Conservation (phyloP, 176 grass and related monocot species). For the Cenchrus fungigraminus region DNA sequence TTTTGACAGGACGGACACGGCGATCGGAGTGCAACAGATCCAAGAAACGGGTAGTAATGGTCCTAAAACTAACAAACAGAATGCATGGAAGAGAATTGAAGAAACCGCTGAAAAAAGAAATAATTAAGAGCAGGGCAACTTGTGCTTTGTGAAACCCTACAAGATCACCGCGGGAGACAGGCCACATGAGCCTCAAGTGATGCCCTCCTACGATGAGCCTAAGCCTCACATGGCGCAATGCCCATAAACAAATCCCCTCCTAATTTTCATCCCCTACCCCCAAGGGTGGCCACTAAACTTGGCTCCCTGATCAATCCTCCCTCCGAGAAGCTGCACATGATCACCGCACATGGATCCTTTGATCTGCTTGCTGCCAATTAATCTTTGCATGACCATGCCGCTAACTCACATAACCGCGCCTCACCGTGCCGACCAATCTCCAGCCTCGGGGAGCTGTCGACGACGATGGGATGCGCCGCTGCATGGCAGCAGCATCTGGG, state of each 20-base stretch:
- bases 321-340: constrained; percentile 57
- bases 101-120: neutral
- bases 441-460: neutral
- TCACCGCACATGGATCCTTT: constrained; percentile 48
- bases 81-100: neutral
- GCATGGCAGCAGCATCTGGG: constrained; percentile 25
- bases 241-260: constrained; percentile 19
- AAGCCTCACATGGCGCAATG: constrained; percentile 49
- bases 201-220: constrained; percentile 32
- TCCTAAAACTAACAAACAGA: constrained; percentile 31
- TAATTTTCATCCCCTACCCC: neutral
- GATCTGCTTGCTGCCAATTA: neutral
- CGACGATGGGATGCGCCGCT: constrained; percentile 3
- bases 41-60: constrained; percentile 37
- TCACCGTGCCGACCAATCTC: constrained; percentile 36
- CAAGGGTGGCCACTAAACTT: constrained; percentile 38
- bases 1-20: constrained; percentile 38
- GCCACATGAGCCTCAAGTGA: constrained; percentile 46
- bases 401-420: constrained; percentile 25
- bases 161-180: constrained; percentile 52
- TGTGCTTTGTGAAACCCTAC: constrained; percentile 43
- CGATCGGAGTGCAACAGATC: constrained; percentile 33
- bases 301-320: constrained; percentile 27
- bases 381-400: constrained; percentile 27
- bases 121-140: constrained; percentile 35